phyloP scores from a whole-genome alignment of 441 rosid species.

The Viola pubescens region DNA sequence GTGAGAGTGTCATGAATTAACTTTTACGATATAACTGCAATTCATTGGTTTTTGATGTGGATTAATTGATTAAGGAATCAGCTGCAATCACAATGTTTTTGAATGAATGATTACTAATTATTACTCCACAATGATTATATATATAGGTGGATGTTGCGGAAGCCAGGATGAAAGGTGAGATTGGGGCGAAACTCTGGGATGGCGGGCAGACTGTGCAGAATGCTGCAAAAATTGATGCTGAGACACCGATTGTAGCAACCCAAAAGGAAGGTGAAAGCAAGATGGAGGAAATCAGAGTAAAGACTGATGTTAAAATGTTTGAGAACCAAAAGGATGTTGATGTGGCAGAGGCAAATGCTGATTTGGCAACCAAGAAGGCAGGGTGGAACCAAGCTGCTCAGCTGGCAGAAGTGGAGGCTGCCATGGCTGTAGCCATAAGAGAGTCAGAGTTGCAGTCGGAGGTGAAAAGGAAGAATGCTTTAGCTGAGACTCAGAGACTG shows the following conservation, averaged over 20 bases:
- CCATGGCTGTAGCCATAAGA: slow-evolving; percentile 46
- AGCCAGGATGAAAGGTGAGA: slow-evolving; percentile 61
- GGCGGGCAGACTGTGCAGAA: slow-evolving; percentile 53
- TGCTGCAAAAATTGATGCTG: slow-evolving; percentile 56
- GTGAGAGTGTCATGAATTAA: no score
- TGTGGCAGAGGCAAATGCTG: slow-evolving; percentile 52
- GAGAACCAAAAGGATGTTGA: slow-evolving; percentile 57
- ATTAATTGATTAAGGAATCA: no score
- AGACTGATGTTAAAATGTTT: slow-evolving; percentile 47
- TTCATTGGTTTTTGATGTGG: no score
- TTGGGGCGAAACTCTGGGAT: slow-evolving; percentile 36
- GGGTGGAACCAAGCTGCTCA: slow-evolving; percentile 41
- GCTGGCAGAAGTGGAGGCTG: slow-evolving; percentile 60
- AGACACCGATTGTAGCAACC: slow-evolving; percentile 43
- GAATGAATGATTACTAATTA: no score
- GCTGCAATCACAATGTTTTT: no score
- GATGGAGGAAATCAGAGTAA: slow-evolving; percentile 52
- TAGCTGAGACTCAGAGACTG: slow-evolving; percentile 52
- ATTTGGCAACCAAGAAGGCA: slow-evolving; percentile 54
- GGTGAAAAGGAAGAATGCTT: slow-evolving; percentile 56
- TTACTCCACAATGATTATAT: no score
- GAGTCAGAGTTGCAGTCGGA: slow-evolving; percentile 58
- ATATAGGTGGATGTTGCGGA: slow-evolving; percentile 45
- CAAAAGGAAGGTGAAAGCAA: slow-evolving; percentile 51
- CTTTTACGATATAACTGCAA: no score